Conservation (phyloP, 352 stramenopile genomes). For the Globisporangium spinosum region DNA sequence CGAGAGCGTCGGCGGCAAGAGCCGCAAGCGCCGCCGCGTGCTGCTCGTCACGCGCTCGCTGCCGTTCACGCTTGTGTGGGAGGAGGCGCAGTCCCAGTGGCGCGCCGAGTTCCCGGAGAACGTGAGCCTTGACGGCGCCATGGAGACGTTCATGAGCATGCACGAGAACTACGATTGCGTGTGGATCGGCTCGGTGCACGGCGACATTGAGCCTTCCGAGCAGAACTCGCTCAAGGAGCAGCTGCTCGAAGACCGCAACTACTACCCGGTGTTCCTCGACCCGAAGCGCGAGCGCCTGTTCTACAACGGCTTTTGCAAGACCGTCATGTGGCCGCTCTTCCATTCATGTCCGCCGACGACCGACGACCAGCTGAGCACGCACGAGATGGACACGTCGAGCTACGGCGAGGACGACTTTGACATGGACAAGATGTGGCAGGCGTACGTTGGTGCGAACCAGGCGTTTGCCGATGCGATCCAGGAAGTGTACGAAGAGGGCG, state of each 20-base stretch:
- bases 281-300: conserved; percentile 83
- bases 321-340: conserved; percentile 89
- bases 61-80: conserved; percentile 73
- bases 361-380: conserved; percentile 66
- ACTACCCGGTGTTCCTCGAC: conserved; percentile 89
- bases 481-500: conserved; percentile 86
- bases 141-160: conserved; percentile 75
- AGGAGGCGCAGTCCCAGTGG: conserved; percentile 80
- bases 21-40: conserved; percentile 48
- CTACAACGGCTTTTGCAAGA: conserved; percentile 91
- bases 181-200: conserved; percentile 81
- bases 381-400: conserved; percentile 45
- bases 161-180: conserved; percentile 83
- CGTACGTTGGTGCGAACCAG: conserved; percentile 87
- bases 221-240: conserved; percentile 83
- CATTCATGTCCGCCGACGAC: conserved; percentile 83
- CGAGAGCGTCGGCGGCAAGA: conserved; percentile 23
- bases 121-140: conserved; percentile 61
- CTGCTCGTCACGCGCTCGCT: conserved; percentile 73
- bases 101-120: conserved; percentile 77
- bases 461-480: conserved; percentile 84
- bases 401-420: conserved; percentile 53
- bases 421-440: conserved; percentile 87
- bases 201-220: conserved; percentile 74
- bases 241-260: conserved; percentile 87